Conservation (phyloP, 2,329 filamentous ascomycete species). For the Erysiphe neolycopersici region DNA sequence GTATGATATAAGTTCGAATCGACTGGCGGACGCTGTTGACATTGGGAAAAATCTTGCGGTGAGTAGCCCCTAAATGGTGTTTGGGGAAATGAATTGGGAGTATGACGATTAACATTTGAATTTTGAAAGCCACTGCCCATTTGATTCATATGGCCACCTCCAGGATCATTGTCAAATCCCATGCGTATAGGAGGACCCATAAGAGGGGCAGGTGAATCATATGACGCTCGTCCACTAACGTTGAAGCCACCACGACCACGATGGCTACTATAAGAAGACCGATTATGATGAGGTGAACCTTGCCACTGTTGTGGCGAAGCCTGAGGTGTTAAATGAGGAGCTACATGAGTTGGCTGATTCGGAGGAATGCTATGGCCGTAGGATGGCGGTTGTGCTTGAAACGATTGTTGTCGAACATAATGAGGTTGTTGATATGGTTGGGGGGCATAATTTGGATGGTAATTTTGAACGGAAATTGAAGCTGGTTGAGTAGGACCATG, state of each 20-base stretch:
- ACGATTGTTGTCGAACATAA: conserved; percentile 14
- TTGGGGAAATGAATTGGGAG: conserved; percentile 11
- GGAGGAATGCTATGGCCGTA: conserved; percentile 15
- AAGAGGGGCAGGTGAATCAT: conserved; percentile 15
- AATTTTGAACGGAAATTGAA: conserved; percentile 25
- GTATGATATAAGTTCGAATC: conserved; percentile 15
- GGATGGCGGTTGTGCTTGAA: conserved; percentile 9
- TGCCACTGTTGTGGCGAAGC: conserved; percentile 18
- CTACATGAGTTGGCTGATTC: conserved; percentile 13
- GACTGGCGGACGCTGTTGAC: conserved; percentile 13
- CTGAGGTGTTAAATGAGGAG: conserved; percentile 4
- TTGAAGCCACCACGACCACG: conserved; percentile 14
- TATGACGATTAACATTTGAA: conserved; percentile 13
- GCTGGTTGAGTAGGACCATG: conserved; percentile 12
- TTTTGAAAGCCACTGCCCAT: conserved; percentile 19
- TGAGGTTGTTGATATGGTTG: conserved; percentile 23
- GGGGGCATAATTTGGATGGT: conserved; percentile 31
- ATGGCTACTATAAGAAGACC: conserved; percentile 17
- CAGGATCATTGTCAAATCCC: conserved; percentile 24
- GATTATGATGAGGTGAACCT: conserved; percentile 9
- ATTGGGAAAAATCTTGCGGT: conserved; percentile 13
- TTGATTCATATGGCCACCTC: conserved; percentile 16
- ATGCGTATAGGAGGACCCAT: conserved; percentile 29
- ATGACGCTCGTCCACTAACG: conserved; percentile 18
- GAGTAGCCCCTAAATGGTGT: conserved; percentile 16